Evolutionary conservation across 2,329 filamentous ascomycete genomes (phyloP).

Genomic region (Botrytis deweyae): DNA sequence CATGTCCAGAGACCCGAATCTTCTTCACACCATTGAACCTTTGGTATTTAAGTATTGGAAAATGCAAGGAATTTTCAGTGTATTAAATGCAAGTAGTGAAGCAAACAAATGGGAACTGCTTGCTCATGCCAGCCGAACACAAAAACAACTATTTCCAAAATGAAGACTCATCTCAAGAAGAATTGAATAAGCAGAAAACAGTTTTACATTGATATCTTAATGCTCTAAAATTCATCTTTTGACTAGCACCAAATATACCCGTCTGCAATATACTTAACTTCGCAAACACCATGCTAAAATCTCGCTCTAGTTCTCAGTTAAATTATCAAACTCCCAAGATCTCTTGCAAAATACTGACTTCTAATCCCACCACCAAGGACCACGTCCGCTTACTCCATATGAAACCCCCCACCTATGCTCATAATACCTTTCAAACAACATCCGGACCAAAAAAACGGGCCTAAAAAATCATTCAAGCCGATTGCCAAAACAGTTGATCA

Average conservation of each 20-base stretch:
- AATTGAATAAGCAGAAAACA: background rate
- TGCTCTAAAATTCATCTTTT: background rate
- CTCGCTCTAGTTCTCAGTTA: background rate
- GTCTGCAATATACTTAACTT: background rate
- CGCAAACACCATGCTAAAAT: background rate
- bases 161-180: background rate
- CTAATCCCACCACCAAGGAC: background rate
- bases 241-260: background rate
- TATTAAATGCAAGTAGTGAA: background rate
- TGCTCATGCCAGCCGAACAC: background rate
- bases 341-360: background rate
- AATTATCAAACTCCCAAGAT: no score
- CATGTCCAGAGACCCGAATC: background rate
- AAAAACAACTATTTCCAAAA: background rate
- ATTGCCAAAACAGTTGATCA: background rate
- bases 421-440: background rate
- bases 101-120: background rate
- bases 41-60: background rate
- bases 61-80: background rate
- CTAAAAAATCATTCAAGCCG: background rate
- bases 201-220: background rate
- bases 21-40: accelerated
- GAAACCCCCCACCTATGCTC: background rate
- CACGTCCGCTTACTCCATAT: background rate
- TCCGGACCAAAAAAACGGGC: background rate